These are phyloP conservation scores for Craspedostauros australis DNA, from an alignment of 108 stramenopile genomes.

Conservation along the genomic window DNA sequence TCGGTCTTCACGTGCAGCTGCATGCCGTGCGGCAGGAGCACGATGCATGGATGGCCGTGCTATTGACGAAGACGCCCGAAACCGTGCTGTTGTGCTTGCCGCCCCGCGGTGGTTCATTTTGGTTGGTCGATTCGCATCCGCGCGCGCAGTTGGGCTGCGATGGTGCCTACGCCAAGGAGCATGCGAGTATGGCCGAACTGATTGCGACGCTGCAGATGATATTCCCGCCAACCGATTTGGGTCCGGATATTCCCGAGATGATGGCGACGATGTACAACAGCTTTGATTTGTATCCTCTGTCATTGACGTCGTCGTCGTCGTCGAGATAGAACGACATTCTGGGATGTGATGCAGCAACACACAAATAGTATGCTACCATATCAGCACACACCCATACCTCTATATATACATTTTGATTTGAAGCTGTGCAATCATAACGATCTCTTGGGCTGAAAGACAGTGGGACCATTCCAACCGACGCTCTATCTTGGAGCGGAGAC, in stretches of 20 bases:
- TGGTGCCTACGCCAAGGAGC: slow-evolving; percentile 51
- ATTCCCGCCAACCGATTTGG: slow-evolving; percentile 63
- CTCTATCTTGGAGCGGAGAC: too few species aligned
- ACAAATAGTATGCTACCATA: too few species aligned
- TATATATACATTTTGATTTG: too few species aligned
- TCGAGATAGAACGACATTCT: too few species aligned
- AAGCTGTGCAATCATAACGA: too few species aligned
- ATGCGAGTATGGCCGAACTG: slow-evolving; percentile 35
- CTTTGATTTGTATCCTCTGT: slow-evolving; percentile 65
- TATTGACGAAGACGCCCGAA: slow-evolving; percentile 81
- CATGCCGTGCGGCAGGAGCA: slow-evolving; percentile 17
- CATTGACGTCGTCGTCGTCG: too few species aligned
- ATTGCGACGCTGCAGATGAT: slow-evolving; percentile 36
- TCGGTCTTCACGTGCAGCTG: slow-evolving; percentile 47
- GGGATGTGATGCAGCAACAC: too few species aligned
- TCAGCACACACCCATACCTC: too few species aligned
- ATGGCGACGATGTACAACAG: slow-evolving; percentile 84
- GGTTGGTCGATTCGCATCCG: slow-evolving; percentile 79
- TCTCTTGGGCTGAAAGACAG: too few species aligned
- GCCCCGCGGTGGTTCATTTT: slow-evolving; percentile 11
- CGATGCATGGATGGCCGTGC: slow-evolving; percentile 39
- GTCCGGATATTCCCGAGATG: slow-evolving; percentile 64
- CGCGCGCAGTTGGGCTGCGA: slow-evolving; percentile 39
- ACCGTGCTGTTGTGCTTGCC: slow-evolving; percentile 62
- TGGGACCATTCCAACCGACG: too few species aligned